Evolutionary conservation across 2,329 filamentous ascomycete genomes (phyloP).

Genomic region (Scedosporium apiospermum): DNA sequence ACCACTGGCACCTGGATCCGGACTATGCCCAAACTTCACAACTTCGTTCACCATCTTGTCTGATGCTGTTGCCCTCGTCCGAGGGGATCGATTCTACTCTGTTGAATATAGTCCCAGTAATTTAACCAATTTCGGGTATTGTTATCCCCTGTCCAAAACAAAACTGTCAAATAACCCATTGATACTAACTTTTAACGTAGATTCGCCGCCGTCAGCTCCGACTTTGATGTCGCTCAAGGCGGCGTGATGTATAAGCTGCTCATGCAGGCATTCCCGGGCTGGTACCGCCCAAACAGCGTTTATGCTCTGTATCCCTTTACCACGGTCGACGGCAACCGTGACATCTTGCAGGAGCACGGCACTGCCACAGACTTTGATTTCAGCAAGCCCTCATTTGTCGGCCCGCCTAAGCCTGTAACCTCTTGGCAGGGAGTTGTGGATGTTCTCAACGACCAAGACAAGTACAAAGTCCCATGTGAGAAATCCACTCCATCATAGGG

Average conservation of each 20-base stretch:
- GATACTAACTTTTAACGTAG: background rate
- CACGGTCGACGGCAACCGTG: conserved; percentile 11
- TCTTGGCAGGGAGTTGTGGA: conserved; percentile 15
- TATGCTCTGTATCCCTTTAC: conserved; percentile 20
- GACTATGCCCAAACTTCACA: conserved; percentile 58
- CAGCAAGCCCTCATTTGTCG: conserved; percentile 12
- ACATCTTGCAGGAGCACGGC: conserved; percentile 12
- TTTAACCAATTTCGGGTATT: conserved; percentile 19
- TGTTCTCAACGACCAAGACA: conserved; percentile 15
- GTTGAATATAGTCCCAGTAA: conserved; percentile 29
- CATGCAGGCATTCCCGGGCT: conserved; percentile 13
- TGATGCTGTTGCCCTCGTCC: conserved; percentile 60
- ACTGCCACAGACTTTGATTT: conserved; percentile 15
- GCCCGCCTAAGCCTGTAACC: conserved; percentile 11
- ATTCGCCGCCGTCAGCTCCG: conserved; percentile 3
- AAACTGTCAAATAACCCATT: background rate
- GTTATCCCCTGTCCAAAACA: background rate
- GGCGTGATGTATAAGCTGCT: conserved; percentile 15
- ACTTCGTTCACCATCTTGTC: conserved; percentile 60
- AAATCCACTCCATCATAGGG: background rate
- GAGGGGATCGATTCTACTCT: conserved; percentile 59
- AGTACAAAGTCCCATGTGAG: conserved; percentile 20
- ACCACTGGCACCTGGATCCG: conserved; percentile 55
- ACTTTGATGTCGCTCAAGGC: conserved; percentile 10
- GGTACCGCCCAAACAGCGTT: conserved; percentile 11